phyloP scores from a whole-genome alignment of 176 grass and related monocot genomes.

The Alopecurus myosuroides region DNA sequence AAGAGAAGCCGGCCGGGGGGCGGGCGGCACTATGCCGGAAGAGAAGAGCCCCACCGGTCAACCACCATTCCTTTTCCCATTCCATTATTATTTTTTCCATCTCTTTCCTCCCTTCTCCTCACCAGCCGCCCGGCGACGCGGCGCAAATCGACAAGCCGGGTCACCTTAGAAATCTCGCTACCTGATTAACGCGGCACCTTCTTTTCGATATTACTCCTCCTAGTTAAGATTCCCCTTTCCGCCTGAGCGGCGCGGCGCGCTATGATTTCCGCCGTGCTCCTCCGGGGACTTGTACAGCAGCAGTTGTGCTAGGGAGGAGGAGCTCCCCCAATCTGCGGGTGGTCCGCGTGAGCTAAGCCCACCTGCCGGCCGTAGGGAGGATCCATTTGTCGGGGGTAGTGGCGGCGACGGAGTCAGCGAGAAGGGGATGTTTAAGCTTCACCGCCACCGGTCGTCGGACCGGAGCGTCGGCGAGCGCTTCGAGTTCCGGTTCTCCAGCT shows the following conservation, averaged over 20 bases:
- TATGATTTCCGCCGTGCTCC: not conserved
- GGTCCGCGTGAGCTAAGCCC: not conserved
- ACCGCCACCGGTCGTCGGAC: conserved; percentile 81
- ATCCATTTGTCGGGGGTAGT: too few relatives aligned
- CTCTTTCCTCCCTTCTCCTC: not conserved
- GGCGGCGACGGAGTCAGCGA: not conserved
- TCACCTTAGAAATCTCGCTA: not conserved
- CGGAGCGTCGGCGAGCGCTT: conserved; percentile 62
- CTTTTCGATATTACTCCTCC: not conserved
- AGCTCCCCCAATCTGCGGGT: not conserved
- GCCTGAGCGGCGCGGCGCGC: not conserved
- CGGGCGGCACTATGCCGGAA: not conserved
- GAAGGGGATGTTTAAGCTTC: conserved; percentile 98
- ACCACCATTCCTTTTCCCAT: not conserved
- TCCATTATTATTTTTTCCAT: not conserved
- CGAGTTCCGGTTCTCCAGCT: conserved; percentile 88
- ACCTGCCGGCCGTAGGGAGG: not conserved
- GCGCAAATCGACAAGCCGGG: not conserved
- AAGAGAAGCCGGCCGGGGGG: not conserved
- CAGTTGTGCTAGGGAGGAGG: not conserved
- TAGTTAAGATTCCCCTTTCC: not conserved
- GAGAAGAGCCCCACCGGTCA: not conserved
- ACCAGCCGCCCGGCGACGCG: not conserved
- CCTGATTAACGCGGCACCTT: not conserved
- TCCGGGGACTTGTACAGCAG: not conserved